Evolutionary conservation across 2,329 filamentous ascomycete genomes (phyloP).

Genomic region (Xylaria sp.): DNA sequence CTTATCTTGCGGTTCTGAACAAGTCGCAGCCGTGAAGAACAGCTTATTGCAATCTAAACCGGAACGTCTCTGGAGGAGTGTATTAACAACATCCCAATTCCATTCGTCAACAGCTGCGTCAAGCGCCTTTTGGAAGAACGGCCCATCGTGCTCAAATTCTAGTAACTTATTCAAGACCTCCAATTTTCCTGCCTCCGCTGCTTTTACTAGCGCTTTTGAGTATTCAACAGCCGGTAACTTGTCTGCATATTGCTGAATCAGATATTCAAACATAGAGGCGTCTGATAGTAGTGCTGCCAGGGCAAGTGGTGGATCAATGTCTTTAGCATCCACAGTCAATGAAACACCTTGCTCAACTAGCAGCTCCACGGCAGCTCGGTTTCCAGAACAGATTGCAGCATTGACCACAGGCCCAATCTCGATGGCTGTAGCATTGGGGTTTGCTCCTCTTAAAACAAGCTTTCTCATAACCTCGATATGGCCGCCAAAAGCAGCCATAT

Average conservation of each 20-base stretch:
- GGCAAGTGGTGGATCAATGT: constrained; percentile 52
- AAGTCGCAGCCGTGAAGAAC: constrained; percentile 51
- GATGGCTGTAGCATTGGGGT: constrained; percentile 51
- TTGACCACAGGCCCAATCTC: constrained; percentile 54
- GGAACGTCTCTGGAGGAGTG: constrained; percentile 50
- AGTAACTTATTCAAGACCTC: constrained; percentile 56
- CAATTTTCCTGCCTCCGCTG: constrained; percentile 53
- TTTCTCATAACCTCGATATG: constrained; percentile 56
- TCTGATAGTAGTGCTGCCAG: constrained; percentile 54
- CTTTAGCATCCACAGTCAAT: constrained; percentile 48
- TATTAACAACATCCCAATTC: constrained; percentile 54
- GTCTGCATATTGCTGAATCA: constrained; percentile 54
- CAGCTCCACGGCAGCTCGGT: constrained; percentile 54
- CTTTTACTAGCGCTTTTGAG: constrained; percentile 54
- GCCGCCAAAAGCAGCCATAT: constrained; percentile 54
- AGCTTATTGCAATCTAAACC: constrained; percentile 52
- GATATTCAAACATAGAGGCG: constrained; percentile 55
- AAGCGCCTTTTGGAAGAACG: constrained; percentile 52
- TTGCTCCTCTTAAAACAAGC: constrained; percentile 52
- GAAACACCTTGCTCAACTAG: constrained; percentile 54
- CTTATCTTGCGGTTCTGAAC: constrained; percentile 51
- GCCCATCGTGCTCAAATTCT: constrained; percentile 49
- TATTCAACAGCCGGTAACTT: constrained; percentile 55
- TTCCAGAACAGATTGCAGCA: constrained; percentile 56
- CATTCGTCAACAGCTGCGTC: constrained; percentile 48